Conservation (phyloP, 768 basidiomycete genomes). For the Mycena amicta region DNA sequence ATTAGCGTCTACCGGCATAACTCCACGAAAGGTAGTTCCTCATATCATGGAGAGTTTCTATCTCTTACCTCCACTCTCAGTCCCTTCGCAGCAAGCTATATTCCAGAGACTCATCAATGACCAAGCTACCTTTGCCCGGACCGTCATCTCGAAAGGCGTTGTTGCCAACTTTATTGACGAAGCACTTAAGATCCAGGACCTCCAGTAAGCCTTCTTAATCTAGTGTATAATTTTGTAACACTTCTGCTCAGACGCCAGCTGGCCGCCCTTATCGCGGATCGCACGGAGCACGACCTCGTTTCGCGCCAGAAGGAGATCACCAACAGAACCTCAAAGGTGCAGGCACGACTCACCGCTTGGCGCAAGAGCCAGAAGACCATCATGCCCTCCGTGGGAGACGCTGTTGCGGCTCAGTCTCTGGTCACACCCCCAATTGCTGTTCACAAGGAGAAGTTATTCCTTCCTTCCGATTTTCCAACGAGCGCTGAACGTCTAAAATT, state of each 20-base stretch:
- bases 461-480: not conserved
- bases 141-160: not conserved
- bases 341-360: not conserved
- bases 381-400: constrained; percentile 1
- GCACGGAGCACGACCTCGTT: not conserved
- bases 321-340: not conserved
- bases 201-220: not conserved
- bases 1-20: not conserved
- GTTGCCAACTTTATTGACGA: not conserved
- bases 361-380: not conserved
- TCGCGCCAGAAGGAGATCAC: not conserved
- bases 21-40: not conserved
- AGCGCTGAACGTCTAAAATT: not conserved
- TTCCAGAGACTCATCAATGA: not conserved
- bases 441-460: not conserved
- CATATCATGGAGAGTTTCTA: not conserved
- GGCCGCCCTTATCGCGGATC: not conserved
- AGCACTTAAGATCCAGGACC: not conserved
- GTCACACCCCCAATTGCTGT: not conserved
- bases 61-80: not conserved
- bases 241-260: not conserved
- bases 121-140: not conserved
- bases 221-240: not conserved
- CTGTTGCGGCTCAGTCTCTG: not conserved
- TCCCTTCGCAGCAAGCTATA: not conserved